A percentile compares a stretch with the other conserved stretches of the same genome.
Conservation (phyloP, 106 monocot genomes). For the Alisma plantagoaquatica region DNA sequence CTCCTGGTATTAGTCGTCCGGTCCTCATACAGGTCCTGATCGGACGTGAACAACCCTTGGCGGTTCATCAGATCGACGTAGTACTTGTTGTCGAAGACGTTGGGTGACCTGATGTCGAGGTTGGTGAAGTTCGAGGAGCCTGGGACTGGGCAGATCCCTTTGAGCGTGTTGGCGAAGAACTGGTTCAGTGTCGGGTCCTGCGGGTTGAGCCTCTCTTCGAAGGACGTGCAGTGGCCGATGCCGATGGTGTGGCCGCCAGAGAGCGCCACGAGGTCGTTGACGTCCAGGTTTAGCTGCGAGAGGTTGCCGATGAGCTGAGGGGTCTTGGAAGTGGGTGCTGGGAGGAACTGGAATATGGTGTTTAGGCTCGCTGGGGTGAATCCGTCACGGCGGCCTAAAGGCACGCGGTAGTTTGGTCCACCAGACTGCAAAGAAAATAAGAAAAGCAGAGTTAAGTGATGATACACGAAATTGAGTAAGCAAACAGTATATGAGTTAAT, state of each 20-base stretch:
- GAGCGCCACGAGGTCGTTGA: conserved; percentile 40
- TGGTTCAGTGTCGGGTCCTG: conserved; percentile 31
- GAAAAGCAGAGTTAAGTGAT: too few species aligned
- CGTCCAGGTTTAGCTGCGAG: conserved; percentile 21
- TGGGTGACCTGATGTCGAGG: conserved; percentile 34
- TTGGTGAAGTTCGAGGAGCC: conserved; percentile 23
- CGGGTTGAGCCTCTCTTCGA: conserved; percentile 42
- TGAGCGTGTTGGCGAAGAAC: conserved; percentile 17
- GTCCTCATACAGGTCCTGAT: conserved; percentile 39
- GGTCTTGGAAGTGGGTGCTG: conserved; percentile 25
- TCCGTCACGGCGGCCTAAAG: conserved; percentile 43
- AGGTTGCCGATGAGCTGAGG: conserved; percentile 21
- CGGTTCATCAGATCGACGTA: conserved; percentile 47
- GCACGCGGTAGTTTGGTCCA: conserved; percentile 30
- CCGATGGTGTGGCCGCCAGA: conserved; percentile 61
- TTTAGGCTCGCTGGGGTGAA: conserved; percentile 19
- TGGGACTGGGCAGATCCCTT: conserved; percentile 26
- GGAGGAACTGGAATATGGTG: conserved; percentile 15
- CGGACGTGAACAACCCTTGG: conserved; percentile 51
- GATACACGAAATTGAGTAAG: too few species aligned
- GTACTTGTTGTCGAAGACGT: conserved; percentile 60
- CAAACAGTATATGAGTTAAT: too few species aligned
- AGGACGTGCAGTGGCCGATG: conserved; percentile 41
- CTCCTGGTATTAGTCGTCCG: conserved; percentile 24
- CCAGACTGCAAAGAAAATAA: conserved; percentile 26